Evolutionary conservation across 345 rosid genomes (phyloP), one percentile per base, ranked within the genome.

Genomic region (Syzygium grande): DNA sequence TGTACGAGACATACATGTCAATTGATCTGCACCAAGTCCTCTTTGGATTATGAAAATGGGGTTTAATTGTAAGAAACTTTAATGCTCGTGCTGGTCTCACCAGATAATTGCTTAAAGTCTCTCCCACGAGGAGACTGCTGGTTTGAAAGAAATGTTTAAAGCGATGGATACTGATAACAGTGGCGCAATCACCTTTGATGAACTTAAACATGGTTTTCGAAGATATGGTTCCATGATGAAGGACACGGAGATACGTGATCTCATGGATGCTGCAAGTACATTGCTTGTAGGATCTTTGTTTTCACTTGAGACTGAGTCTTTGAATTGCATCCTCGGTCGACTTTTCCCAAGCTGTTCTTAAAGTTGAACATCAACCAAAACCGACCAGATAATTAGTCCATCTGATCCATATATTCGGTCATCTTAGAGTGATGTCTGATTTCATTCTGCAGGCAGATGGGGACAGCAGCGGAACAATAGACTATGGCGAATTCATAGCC

Each of bases 171-270:
- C 79, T 3, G 92, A 91, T 49, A 53, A 85, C 14, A 89, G 91
- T 84, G 92, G 92, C 15, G 84, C 91, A 11, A 91, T 91, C 78
- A 91, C 92, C 52, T 89, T 55, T 13, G 92, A 91, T 6, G 92
- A 91, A 79, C 91, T 91, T n/a, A 89, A 86, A 87, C 43, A 53
- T 11, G 92, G 92, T n/a, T 34, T 91, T 52, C 19, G 11, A 3
- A 89, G 89, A 80, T 86, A 88, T 15, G 92, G 92, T 73, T 89
- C 91, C 17, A 89, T 84, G 85, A 89, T 91, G 77, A 54, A 55
- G 38, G 92, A 51, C 65, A 59, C 88, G n/a, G 91, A 91, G 61
- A 89, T 91, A 29, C 84, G 9, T 86, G 88, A 88, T 88, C 30
- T 91, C 84, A 88, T 91, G 92, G 91, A 91, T 68, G 91, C 91